Evolutionary conservation across 305 asterid species (phyloP), one percentile per base, ranked within the genome.

Genomic region (Solanum chacoense): DNA sequence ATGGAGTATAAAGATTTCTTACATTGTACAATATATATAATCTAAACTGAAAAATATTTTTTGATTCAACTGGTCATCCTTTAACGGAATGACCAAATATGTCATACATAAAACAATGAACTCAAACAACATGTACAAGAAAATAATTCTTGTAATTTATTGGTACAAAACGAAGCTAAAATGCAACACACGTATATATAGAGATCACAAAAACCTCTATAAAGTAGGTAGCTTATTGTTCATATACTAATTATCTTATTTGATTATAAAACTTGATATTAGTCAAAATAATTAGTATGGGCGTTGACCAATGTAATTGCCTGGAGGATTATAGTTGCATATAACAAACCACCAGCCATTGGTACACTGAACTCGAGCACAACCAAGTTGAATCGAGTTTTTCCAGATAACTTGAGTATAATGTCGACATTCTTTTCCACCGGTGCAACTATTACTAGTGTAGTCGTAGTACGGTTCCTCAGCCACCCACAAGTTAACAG

Each of bases 371-470:
- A 88, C 95, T 40, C 93, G 69, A 7, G 89, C 95, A 69, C 97
- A 94, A 11, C 97, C 97, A 0, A 94, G 26, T 7, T 42, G 84
- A 20, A 90, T 75, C 1, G 97, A 91, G 8, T 89, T 90, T 3
- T 87, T 65, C 98, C 98, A 95, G 85, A 96, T 93, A 10, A 96
- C 93, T 63, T 95, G 97, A 1, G 97, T 95, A 86, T 95, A 95
- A 35, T 95, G 95, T 63, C 84, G 18, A 88, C 97, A 93, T 37
- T 87, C 88, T 0, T 93, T 7, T 12, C 93, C 93, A 1, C 75
- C 86, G 0, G 50, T 89, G 88, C 96, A 94, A 0, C 88, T 2
- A 86, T 94, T 93, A 16, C 88, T 10, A 7, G 2, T 2, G 35
- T 93, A 90, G 12, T 90, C 75, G 11, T 95, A 94, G 89, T 85